These are phyloP conservation scores for Nakazawaea anatomiae DNA, from an alignment of 805 yeast genomes.

Conservation along the genomic window DNA sequence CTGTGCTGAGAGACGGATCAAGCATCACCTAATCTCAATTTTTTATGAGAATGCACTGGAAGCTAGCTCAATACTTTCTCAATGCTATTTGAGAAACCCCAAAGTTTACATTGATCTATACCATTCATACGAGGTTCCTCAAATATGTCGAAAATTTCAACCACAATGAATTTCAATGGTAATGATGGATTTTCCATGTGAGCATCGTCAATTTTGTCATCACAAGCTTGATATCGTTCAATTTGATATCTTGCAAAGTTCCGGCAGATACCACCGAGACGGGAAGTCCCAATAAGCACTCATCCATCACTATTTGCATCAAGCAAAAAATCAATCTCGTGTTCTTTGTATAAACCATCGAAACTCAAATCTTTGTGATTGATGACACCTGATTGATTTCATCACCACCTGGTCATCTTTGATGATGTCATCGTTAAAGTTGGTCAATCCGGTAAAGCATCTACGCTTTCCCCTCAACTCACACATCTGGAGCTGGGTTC, in stretches of 20 bases:
- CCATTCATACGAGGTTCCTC: too few relatives aligned
- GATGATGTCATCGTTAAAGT: neutral
- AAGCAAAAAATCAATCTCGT: neutral
- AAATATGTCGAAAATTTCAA: too few relatives aligned
- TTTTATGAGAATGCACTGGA: too few relatives aligned
- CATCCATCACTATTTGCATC: slow-evolving; percentile 1
- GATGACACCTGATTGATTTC: too few relatives aligned
- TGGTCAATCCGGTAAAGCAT: slow-evolving; percentile 1
- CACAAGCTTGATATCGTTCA: neutral
- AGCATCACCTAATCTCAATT: too few relatives aligned
- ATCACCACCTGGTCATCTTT: neutral
- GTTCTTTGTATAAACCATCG: neutral
- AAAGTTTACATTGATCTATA: too few relatives aligned
- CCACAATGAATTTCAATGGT: too few relatives aligned
- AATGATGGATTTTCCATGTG: too few relatives aligned
- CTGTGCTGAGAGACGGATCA: too few relatives aligned
- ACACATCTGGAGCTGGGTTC: slow-evolving; percentile 5
- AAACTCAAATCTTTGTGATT: neutral
- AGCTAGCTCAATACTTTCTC: too few relatives aligned
- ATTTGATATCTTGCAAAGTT: neutral
- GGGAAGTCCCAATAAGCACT: neutral
- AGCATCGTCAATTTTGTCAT: neutral
- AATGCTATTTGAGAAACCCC: too few relatives aligned
- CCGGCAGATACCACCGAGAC: neutral
- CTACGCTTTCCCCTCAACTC: slow-evolving; percentile 8